phyloP scores from a whole-genome alignment of 139 green algal species.

The Haematococcus lacustris region DNA sequence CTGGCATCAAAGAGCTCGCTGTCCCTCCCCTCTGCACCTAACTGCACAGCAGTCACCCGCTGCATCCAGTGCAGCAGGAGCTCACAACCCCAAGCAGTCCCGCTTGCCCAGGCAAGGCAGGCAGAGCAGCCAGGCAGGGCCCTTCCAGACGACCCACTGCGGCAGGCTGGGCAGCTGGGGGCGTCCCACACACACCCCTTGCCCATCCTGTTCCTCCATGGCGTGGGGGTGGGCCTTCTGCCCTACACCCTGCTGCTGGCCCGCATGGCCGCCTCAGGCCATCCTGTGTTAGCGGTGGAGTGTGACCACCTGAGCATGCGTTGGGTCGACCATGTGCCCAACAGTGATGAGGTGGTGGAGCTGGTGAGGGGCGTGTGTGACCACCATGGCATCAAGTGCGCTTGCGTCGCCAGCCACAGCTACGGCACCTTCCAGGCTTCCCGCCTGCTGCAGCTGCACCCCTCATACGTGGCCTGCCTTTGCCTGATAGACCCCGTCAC shows the following conservation, averaged over 20 bases:
- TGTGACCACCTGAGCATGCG: conserved; percentile 37
- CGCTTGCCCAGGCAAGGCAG: background rate
- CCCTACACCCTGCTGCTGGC: conserved; percentile 36
- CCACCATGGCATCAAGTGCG: background rate
- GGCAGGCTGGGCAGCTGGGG: background rate
- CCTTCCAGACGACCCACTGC: background rate
- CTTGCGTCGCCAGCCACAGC: background rate
- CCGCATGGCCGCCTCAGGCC: conserved; percentile 13
- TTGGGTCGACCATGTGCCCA: conserved; percentile 1
- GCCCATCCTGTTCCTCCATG: conserved; percentile 46
- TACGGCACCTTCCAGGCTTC: conserved; percentile 7
- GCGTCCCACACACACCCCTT: background rate
- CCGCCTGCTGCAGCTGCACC: conserved; percentile 11
- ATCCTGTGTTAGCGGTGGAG: conserved; percentile 31
- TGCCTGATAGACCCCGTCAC: conserved; percentile 23
- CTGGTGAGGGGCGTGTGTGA: background rate
- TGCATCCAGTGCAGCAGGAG: too few relatives aligned
- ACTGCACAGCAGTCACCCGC: background rate
- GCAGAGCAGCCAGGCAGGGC: background rate
- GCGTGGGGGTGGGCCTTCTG: conserved; percentile 36
- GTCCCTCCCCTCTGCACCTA: background rate
- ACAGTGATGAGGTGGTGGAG: conserved; percentile 16
- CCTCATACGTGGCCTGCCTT: background rate
- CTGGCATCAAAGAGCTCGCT: too few relatives aligned
- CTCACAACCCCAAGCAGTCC: background rate